Base-by-base conservation (phyloP, 352 stramenopile genomes). In the Hyaloperonospora arabidopsidis region DNA sequence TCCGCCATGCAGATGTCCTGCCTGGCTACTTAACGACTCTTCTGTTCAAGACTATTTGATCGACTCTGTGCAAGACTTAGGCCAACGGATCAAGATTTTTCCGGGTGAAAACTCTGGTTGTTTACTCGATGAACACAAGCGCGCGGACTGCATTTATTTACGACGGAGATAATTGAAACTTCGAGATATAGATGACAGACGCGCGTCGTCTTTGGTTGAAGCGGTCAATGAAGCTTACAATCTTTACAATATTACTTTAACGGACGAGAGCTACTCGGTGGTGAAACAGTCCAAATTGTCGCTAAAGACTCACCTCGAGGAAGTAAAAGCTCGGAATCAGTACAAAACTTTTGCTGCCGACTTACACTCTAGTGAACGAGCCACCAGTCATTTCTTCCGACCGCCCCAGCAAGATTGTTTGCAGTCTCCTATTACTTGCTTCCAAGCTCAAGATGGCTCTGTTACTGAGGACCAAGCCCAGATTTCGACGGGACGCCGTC, bases 51-150 rank as follows among this genome's bases (percentile, higher is more conserved):
- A 32, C 0, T 45, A 57, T 25, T 13, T 57, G 2, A 12, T 13
- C 1, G 7, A 1, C 2, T 44, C 38, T 11, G 38, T 21, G n/a
- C 12, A 44, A 1, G 38, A n/a, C 38, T 19, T 44, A 2, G 38
- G 4, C 6, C 52, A 38, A 0, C 41, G 41, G 0, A 49, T 67
- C 19, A 41, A 46, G 35, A 40, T 55, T 0, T 62, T 67, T 15
- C 29, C 38, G 2, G 49, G 21, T 7, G 13, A 43, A 2, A 67
- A 62, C 11, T 53, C 59, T 4, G 53, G 53, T 0, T 67, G 52
- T 35, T 32, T 59, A 0, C 38, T 59, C 2, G 53, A 67, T 22
- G 48, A 59, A n/a, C 52, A 62, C 39, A 67, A 67, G 8, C 52
- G 53, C 2, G 0, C 35, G 0, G 53, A 54, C 22, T 67, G 49